Evolutionary conservation across 768 basidiomycete species (phyloP).

Genomic region (Lactarius hengduanensis): DNA sequence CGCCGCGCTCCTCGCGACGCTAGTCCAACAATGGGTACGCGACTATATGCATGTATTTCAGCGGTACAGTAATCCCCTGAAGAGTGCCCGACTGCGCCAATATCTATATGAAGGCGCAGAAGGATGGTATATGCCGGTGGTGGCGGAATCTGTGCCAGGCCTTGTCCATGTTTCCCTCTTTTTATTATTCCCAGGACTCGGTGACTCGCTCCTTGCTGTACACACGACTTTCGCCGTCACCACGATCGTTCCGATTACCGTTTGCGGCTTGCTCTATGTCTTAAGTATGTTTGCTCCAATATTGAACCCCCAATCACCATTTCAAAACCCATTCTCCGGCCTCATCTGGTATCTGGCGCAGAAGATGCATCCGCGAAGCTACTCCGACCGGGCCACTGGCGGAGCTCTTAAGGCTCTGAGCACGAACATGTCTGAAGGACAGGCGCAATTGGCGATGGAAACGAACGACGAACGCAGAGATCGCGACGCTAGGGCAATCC

Average conservation of each 20-base stretch:
- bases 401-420: too few species aligned
- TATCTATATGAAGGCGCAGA: constrained; percentile 39
- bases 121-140: constrained; percentile 41
- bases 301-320: constrained; percentile 6
- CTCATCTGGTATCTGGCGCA: too few species aligned
- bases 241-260: constrained; percentile 6
- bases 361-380: too few species aligned
- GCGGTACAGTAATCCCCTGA: constrained; percentile 33
- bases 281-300: constrained; percentile 13
- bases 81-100: constrained; percentile 39
- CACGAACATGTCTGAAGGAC: too few species aligned
- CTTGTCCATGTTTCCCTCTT: constrained; percentile 50
- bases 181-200: constrained; percentile 49
- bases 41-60: constrained; percentile 36
- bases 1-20: neutral
- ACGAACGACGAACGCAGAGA: neutral
- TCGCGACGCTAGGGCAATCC: neutral
- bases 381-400: too few species aligned
- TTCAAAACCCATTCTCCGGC: constrained; percentile 9
- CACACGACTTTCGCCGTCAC: constrained; percentile 18
- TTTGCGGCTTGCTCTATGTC: constrained; percentile 18
- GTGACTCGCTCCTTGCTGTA: constrained; percentile 42
- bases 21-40: constrained; percentile 51
- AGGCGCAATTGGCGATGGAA: too few species aligned
- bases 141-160: constrained; percentile 47